phyloP scores from a whole-genome alignment of 2,329 filamentous ascomycete species.

The Phialophora macrospora region DNA sequence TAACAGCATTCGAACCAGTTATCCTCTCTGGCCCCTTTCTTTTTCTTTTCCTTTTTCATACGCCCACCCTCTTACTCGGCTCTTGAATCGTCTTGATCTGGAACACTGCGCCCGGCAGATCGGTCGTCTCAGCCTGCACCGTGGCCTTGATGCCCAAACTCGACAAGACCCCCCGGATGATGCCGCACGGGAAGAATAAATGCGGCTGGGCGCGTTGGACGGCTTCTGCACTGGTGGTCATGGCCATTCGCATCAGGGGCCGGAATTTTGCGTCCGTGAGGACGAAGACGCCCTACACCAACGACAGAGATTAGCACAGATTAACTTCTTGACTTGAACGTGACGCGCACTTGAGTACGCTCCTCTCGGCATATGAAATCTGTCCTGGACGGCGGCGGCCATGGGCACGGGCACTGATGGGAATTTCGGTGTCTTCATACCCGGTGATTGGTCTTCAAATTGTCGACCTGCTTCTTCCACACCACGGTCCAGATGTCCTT shows the following conservation, averaged over 20 bases:
- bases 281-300: constrained; percentile 81
- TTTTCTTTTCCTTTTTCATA: neutral
- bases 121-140: constrained; percentile 86
- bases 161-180: constrained; percentile 90
- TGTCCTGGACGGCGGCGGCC: too few species aligned
- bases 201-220: constrained; percentile 74
- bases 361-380: neutral
- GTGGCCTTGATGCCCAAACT: constrained; percentile 88
- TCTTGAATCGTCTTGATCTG: constrained; percentile 77
- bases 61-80: constrained; percentile 24
- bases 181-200: constrained; percentile 91
- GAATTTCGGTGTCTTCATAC: constrained; percentile 51
- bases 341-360: neutral
- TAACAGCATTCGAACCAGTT: neutral
- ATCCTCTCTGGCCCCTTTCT: neutral
- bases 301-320: neutral
- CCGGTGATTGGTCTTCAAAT: constrained; percentile 96
- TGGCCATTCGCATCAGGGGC: constrained; percentile 86
- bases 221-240: constrained; percentile 74
- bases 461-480: constrained; percentile 97
- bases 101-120: constrained; percentile 87
- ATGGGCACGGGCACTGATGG: too few species aligned
- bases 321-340: neutral
- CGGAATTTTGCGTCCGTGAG: constrained; percentile 91
- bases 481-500: constrained; percentile 96